phyloP scores from a whole-genome alignment of 441 rosid species.

The Geranium incanum region DNA sequence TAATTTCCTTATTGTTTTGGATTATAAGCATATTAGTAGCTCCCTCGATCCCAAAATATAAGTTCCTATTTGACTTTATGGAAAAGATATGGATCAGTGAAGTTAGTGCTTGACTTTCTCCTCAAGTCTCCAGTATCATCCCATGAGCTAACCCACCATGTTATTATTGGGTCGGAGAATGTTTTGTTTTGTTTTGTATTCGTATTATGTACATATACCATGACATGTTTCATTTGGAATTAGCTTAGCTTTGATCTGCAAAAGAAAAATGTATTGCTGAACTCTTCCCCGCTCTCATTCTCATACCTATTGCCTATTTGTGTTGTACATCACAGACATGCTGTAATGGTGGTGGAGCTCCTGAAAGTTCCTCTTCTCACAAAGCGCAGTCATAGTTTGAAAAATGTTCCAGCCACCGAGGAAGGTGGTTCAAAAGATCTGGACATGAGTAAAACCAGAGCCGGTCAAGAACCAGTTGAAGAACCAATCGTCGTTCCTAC shows the following conservation, averaged over 20 bases:
- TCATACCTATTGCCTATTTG: not conserved
- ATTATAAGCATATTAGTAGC: not conserved
- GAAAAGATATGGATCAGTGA: not conserved
- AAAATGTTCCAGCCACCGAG: not conserved
- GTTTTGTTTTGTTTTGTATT: no score
- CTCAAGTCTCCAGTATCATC: not conserved
- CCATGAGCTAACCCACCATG: not conserved
- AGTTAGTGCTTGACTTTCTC: not conserved
- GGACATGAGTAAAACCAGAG: not conserved
- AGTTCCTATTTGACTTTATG: not conserved
- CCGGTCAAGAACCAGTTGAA: not conserved
- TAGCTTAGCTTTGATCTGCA: not conserved
- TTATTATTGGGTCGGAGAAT: not conserved
- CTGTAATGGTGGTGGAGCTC: not conserved
- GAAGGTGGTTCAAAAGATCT: not conserved
- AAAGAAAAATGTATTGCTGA: not conserved
- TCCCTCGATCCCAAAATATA: not conserved
- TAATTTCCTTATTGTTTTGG: not conserved
- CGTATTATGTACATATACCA: no score
- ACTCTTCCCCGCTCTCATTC: not conserved
- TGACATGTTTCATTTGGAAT: not conserved
- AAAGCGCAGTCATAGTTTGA: not conserved
- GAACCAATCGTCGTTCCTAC: not conserved
- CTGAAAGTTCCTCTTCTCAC: not conserved
- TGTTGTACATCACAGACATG: not conserved